Evolutionary conservation across 139 green algal species (phyloP).

Genomic region (Closterium sp.): DNA sequence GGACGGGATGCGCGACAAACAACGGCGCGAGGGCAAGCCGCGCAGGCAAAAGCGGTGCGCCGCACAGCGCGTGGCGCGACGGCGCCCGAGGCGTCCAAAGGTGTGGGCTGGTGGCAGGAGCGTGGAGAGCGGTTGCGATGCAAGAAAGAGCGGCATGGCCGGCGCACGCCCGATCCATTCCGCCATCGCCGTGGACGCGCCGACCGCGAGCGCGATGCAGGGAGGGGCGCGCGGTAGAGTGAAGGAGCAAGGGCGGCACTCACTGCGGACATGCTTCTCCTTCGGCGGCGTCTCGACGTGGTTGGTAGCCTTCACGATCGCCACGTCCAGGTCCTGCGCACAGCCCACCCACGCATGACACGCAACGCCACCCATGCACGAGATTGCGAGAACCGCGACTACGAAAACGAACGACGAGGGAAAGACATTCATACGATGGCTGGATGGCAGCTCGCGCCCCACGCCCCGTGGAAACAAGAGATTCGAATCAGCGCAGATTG

Average conservation of each 20-base stretch:
- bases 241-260: background rate
- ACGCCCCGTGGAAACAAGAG: no score
- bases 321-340: conserved; percentile 74
- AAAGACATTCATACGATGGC: background rate
- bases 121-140: no score
- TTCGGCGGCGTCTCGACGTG: conserved; percentile 83
- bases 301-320: conserved; percentile 85
- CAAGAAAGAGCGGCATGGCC: background rate
- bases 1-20: background rate
- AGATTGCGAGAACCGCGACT: background rate
- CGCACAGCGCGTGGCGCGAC: no score
- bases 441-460: background rate
- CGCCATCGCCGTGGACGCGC: no score
- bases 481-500: no score
- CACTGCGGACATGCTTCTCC: conserved; percentile 87
- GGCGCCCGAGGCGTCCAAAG: no score
- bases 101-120: no score
- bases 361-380: background rate
- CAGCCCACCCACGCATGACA: background rate
- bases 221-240: background rate
- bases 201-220: no score
- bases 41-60: no score
- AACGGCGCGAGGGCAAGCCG: background rate
- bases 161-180: no score
- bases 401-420: background rate